Percentiles rank a stretch among this genome's conserved stretches.
Evolutionary conservation across 2,329 filamentous ascomycete species (phyloP).

Genomic region (Torrubiella hemipterigena): DNA sequence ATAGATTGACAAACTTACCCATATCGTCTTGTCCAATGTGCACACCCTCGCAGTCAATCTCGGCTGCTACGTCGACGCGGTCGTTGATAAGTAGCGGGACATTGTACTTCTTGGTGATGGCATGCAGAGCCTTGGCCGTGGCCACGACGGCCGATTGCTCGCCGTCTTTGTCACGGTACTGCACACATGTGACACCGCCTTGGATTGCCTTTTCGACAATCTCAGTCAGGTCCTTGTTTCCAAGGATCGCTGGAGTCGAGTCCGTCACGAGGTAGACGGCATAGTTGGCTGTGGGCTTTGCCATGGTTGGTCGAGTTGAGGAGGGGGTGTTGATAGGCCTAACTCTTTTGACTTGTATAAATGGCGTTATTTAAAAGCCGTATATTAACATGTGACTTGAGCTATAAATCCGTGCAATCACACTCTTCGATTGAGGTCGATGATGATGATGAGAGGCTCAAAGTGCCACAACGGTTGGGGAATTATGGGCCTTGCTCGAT

Average conservation of each 20-base stretch:
- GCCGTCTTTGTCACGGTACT: conserved; percentile 80
- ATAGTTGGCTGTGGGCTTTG: conserved; percentile 49
- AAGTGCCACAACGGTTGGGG: no score
- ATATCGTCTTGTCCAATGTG: conserved; percentile 95
- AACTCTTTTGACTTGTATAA: no score
- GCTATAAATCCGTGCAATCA: no score
- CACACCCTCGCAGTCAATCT: conserved; percentile 78
- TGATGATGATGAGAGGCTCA: no score
- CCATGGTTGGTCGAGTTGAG: conserved; percentile 11
- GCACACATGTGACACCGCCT: conserved; percentile 76
- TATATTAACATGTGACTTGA: no score
- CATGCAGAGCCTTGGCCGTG: conserved; percentile 61
- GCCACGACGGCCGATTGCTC: conserved; percentile 60
- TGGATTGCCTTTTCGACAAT: conserved; percentile 66
- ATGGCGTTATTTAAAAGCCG: no score
- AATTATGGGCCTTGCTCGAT: no score
- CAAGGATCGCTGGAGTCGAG: conserved; percentile 76
- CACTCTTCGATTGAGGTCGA: no score
- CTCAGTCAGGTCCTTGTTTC: conserved; percentile 52
- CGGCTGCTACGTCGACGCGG: conserved; percentile 76
- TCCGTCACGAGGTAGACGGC: conserved; percentile 87
- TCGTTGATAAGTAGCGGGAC: conserved; percentile 90
- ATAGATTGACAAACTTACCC: conserved; percentile 31
- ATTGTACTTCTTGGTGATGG: conserved; percentile 50
- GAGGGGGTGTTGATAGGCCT: no score